Evolutionary conservation across 2,329 filamentous ascomycete genomes (phyloP).

Genomic region (Claviceps sp.): DNA sequence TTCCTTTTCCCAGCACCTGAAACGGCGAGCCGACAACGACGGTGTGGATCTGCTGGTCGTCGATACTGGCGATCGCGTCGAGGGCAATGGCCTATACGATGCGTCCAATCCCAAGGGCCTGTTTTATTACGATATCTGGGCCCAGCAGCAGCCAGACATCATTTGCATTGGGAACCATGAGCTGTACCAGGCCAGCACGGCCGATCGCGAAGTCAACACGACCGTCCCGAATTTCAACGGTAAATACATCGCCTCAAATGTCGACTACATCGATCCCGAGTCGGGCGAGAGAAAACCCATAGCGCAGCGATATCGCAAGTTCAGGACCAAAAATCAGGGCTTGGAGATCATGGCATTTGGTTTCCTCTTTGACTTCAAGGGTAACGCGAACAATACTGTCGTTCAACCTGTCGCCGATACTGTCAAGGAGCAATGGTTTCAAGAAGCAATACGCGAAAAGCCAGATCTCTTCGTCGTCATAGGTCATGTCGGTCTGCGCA

Average conservation of each 20-base stretch:
- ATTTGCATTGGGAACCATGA: constrained; percentile 90
- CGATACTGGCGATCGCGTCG: constrained; percentile 86
- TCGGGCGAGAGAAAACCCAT: constrained; percentile 62
- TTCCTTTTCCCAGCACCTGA: constrained; percentile 78
- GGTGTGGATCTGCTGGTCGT: constrained; percentile 83
- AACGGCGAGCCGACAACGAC: constrained; percentile 59
- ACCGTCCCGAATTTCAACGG: constrained; percentile 74
- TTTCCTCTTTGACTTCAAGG: constrained; percentile 87
- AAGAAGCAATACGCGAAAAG: constrained; percentile 69
- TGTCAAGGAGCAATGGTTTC: constrained; percentile 79
- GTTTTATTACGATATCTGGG: constrained; percentile 79
- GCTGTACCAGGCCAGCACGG: constrained; percentile 70
- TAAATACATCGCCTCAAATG: constrained; percentile 78
- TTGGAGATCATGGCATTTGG: constrained; percentile 80
- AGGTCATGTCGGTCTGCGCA: constrained; percentile 74
- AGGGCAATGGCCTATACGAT: constrained; percentile 92
- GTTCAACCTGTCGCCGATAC: constrained; percentile 70
- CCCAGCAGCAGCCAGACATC: constrained; percentile 69
- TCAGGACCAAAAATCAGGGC: constrained; percentile 80
- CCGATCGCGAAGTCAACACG: constrained; percentile 61
- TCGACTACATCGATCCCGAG: constrained; percentile 69
- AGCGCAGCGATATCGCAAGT: constrained; percentile 72
- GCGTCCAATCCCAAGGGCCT: constrained; percentile 74
- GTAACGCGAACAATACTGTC: constrained; percentile 80
- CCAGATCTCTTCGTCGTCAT: constrained; percentile 77